These are phyloP conservation scores for Pseudogymnoascus sp. DNA, from an alignment of 2,329 filamentous ascomycete species.

Conservation along the genomic window DNA sequence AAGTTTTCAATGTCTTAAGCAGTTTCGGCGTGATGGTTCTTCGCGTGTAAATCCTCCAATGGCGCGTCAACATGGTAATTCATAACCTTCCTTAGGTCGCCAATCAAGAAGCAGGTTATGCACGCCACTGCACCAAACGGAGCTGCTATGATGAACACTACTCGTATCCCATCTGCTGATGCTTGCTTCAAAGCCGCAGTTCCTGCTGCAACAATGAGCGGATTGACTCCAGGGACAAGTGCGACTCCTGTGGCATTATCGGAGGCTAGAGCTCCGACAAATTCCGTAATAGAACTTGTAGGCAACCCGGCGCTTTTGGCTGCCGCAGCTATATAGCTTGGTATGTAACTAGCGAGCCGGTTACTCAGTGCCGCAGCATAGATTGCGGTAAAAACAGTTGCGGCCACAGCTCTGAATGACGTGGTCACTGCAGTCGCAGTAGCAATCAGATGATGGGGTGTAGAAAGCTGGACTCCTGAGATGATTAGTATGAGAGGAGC, in stretches of 20 bases:
- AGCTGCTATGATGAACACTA: conserved; percentile 22
- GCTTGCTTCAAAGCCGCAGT: conserved; percentile 17
- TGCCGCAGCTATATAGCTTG: conserved; percentile 14
- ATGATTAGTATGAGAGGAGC: conserved; percentile 13
- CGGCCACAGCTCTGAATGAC: neutral
- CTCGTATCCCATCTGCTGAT: conserved; percentile 18
- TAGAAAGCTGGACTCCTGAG: conserved; percentile 15
- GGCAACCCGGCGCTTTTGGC: conserved; percentile 15
- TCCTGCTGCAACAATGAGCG: conserved; percentile 16
- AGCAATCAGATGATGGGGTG: conserved; percentile 12
- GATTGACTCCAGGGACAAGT: conserved; percentile 14
- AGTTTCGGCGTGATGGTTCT: neutral
- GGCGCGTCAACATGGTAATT: conserved; percentile 21
- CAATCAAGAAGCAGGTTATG: conserved; percentile 19
- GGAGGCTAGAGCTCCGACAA: conserved; percentile 10
- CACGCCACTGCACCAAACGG: conserved; percentile 20
- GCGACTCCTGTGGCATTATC: conserved; percentile 13
- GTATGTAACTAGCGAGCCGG: neutral
- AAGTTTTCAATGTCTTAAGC: neutral
- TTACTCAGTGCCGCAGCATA: neutral
- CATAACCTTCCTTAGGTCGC: conserved; percentile 18
- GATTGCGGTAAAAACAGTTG: neutral
- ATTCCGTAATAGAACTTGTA: conserved; percentile 13
- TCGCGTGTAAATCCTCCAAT: conserved; percentile 17
- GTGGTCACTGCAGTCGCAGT: conserved; percentile 9